Evolutionary conservation across 768 basidiomycete species (phyloP), one percentile per base, ranked within the genome.

Genomic region (Mrakia blollopis): DNA sequence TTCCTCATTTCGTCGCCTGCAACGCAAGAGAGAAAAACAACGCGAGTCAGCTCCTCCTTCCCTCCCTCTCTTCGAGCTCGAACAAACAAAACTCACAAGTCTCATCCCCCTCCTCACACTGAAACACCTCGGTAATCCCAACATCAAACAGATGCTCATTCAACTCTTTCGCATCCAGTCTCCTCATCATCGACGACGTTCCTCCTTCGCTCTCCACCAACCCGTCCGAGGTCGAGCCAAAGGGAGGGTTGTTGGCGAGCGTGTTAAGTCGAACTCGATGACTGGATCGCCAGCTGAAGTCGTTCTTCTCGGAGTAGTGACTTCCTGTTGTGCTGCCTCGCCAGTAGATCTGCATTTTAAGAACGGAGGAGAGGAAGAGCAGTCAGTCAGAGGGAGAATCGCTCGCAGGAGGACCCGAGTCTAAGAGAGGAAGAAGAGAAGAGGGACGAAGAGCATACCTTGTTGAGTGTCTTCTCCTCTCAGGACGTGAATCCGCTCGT

Each of bases 91-190:
- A 57, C 57, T n/a, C 57, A 57, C 62, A 63, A 30, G 74, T 75
- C 37, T 67, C 74, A 23, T 75, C 74, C 3, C 1, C 7, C 39
- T 69, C 74, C 13, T 39, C 28, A 37, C 74, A 75, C 67, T 75
- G 74, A 10, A 14, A 25, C 25, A 75, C 52, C 7, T 30, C 28
- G 23, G 35, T 69, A 23, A 75, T 35, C 30, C 74, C 74, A 14
- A 75, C 54, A 47, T 75, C 74, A 21, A 75, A 37, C 35, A 75
- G 67, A n/a, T 52, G 74, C 32, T 41, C 35, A 28, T 75, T 75
- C 16, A 75, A 37, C n/a, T n/a, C 67, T 7, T 10, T n/a, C 21
- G 50, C 23, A 5, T 60, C 25, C 10, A 54, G 54, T 21, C 61
- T 60, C 30, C 44, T 30, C 41, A 73, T 37, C 25, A 5, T 16